Evolutionary conservation across 805 yeast species (phyloP).

Genomic region (Sugiyamaella americana): DNA sequence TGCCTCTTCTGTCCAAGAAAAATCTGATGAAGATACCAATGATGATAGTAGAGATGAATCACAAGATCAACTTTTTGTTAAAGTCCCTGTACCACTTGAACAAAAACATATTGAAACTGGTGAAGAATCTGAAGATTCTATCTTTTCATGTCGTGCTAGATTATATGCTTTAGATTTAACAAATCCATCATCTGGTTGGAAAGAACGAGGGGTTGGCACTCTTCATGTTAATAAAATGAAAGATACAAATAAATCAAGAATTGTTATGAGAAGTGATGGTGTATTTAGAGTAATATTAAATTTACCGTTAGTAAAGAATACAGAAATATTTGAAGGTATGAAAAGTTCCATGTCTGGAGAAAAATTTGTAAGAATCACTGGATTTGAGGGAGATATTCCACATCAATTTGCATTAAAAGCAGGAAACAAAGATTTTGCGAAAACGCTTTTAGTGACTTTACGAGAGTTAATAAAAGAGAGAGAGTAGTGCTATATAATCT

Average conservation of each 20-base stretch:
- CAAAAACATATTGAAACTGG: slow-evolving; percentile 60
- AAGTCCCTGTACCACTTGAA: slow-evolving; percentile 27
- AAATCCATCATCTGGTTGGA: slow-evolving; percentile 76
- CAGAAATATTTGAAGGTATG: slow-evolving; percentile 70
- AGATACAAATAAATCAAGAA: slow-evolving; percentile 43
- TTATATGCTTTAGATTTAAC: slow-evolving; percentile 68
- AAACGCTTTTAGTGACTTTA: slow-evolving; percentile 38
- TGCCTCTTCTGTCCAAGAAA: too few species aligned
- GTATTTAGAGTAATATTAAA: slow-evolving; percentile 77
- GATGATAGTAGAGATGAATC: slow-evolving; percentile 27
- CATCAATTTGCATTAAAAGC: slow-evolving; percentile 79
- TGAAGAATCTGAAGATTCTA: slow-evolving; percentile 75
- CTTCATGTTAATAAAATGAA: slow-evolving; percentile 61
- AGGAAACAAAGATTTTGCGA: slow-evolving; percentile 54
- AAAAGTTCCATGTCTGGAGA: slow-evolving; percentile 80
- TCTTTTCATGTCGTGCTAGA: slow-evolving; percentile 68
- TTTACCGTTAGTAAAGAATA: slow-evolving; percentile 54
- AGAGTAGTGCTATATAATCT: too few species aligned
- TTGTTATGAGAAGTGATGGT: slow-evolving; percentile 90
- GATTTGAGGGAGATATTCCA: slow-evolving; percentile 60
- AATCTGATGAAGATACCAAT: slow-evolving; percentile 8
- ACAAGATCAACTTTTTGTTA: slow-evolving; percentile 30
- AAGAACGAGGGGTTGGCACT: slow-evolving; percentile 86
- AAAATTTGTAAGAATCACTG: slow-evolving; percentile 71
- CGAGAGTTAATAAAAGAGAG: neutral